Evolutionary conservation across 768 basidiomycete species (phyloP).

Genomic region (Porpolomopsis calyptriformis): DNA sequence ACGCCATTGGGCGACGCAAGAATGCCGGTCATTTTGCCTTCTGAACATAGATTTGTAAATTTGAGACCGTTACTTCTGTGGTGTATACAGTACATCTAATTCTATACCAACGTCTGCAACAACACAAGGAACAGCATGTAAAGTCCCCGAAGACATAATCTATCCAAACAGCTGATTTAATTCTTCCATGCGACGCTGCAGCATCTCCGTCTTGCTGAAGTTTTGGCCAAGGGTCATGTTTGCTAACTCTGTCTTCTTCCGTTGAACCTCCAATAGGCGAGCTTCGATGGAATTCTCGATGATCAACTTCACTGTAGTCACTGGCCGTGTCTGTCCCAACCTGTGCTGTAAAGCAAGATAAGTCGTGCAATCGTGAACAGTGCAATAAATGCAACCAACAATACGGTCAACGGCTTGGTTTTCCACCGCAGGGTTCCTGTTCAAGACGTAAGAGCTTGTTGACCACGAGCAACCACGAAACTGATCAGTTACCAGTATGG

Average conservation of each 20-base stretch:
- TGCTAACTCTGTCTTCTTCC: slow-evolving; percentile 88
- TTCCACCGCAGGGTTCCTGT: slow-evolving; percentile 92
- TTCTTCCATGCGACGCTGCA: slow-evolving; percentile 83
- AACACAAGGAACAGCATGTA: slow-evolving; percentile 2
- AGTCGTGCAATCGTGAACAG: slow-evolving; percentile 1
- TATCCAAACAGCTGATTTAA: slow-evolving; percentile 61
- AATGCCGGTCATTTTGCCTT: slow-evolving; percentile 69
- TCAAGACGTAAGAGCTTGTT: neutral
- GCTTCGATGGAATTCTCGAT: slow-evolving; percentile 93
- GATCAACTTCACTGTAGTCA: slow-evolving; percentile 86
- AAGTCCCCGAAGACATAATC: slow-evolving; percentile 2
- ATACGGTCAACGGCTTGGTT: slow-evolving; percentile 98
- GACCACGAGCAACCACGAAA: slow-evolving; percentile 5
- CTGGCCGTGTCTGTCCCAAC: slow-evolving; percentile 86
- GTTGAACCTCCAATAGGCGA: slow-evolving; percentile 84
- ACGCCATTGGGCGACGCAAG: slow-evolving; percentile 64
- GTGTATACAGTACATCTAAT: too few relatives aligned
- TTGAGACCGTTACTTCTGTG: neutral
- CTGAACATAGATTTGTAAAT: slow-evolving; percentile 21
- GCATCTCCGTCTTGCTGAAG: slow-evolving; percentile 79
- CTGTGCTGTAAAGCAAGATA: slow-evolving; percentile 56
- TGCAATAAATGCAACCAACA: slow-evolving; percentile 36
- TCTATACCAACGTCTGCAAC: neutral
- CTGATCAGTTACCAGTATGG: slow-evolving; percentile 68
- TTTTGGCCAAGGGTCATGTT: slow-evolving; percentile 87